Percentiles rank a stretch among this genome's conserved stretches.
Conservation (phyloP, 2,329 filamentous ascomycete genomes). For the Podosphaera fusca region DNA sequence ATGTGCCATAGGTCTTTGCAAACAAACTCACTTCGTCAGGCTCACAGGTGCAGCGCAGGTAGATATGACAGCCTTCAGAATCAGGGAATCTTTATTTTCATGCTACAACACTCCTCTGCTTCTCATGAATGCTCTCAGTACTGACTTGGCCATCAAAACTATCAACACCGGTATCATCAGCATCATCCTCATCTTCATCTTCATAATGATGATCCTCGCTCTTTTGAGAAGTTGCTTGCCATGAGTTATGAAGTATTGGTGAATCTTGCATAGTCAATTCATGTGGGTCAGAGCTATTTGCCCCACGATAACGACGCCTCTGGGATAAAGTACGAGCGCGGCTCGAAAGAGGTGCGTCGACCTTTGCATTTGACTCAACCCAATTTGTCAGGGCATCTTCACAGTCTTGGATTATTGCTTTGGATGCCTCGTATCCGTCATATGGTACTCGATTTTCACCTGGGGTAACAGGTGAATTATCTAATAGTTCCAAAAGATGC, state of each 20-base stretch:
- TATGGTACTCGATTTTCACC: conserved; percentile 91
- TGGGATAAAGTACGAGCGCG: conserved; percentile 74
- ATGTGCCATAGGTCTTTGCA: too few species aligned
- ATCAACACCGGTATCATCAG: not conserved
- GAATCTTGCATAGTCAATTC: conserved; percentile 69
- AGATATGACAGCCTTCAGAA: too few species aligned
- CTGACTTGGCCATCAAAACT: conserved; percentile 25
- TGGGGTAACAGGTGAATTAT: conserved; percentile 89
- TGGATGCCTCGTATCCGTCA: conserved; percentile 94
- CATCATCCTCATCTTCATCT: conserved; percentile 36
- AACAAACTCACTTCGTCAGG: too few species aligned
- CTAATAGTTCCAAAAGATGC: conserved; percentile 88
- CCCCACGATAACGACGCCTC: conserved; percentile 53
- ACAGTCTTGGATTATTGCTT: conserved; percentile 97
- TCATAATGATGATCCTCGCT: conserved; percentile 34
- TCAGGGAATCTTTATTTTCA: conserved; percentile 3
- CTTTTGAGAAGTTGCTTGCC: conserved; percentile 49
- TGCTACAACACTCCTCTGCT: conserved; percentile 23
- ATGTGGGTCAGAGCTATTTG: conserved; percentile 44
- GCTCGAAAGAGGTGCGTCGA: conserved; percentile 67
- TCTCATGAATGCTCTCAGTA: conserved; percentile 29
- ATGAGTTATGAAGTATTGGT: conserved; percentile 57
- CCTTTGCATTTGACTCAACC: conserved; percentile 74
- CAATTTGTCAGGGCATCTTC: conserved; percentile 95
- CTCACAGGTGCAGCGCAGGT: too few species aligned